These are phyloP conservation scores for Dothistroma pini DNA, from an alignment of 2,329 filamentous ascomycete species.

Conservation along the genomic window DNA sequence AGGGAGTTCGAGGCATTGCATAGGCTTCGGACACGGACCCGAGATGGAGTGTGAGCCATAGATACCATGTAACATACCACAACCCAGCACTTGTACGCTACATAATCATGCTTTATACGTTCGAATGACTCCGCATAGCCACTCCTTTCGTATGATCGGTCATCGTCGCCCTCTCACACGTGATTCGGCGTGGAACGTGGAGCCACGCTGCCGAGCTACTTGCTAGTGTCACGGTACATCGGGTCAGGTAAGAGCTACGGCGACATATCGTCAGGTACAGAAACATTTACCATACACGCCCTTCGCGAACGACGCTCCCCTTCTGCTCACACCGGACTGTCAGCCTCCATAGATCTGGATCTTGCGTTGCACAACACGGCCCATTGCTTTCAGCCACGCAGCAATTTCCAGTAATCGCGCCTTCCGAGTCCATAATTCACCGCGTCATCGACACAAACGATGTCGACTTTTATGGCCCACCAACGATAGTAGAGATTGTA, in stretches of 20 bases:
- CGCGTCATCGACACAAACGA: conserved; percentile 9
- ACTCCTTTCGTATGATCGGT: not conserved
- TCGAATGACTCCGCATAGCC: not conserved
- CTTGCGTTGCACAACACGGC: not conserved
- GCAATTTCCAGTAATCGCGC: not conserved
- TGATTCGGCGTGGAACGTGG: not conserved
- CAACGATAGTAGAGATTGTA: conserved; percentile 3
- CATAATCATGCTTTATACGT: not conserved
- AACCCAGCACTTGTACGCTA: not conserved
- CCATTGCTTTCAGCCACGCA: not conserved
- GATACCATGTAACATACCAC: not conserved
- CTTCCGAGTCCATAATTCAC: not conserved
- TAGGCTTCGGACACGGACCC: not conserved
- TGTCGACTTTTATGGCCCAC: not conserved
- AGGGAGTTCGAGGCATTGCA: not conserved
- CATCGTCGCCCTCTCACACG: not conserved
- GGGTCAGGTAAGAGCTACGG: not conserved
- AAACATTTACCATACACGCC: not conserved
- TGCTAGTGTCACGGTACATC: not conserved
- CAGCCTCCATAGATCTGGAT: not conserved
- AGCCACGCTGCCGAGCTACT: not conserved
- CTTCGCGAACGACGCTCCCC: too few relatives aligned
- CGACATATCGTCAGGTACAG: not conserved
- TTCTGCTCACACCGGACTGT: too few relatives aligned
- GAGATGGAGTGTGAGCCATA: not conserved